These are phyloP conservation scores for Neonectria faginata DNA, from an alignment of 2,329 filamentous ascomycete species.

Conservation along the genomic window DNA sequence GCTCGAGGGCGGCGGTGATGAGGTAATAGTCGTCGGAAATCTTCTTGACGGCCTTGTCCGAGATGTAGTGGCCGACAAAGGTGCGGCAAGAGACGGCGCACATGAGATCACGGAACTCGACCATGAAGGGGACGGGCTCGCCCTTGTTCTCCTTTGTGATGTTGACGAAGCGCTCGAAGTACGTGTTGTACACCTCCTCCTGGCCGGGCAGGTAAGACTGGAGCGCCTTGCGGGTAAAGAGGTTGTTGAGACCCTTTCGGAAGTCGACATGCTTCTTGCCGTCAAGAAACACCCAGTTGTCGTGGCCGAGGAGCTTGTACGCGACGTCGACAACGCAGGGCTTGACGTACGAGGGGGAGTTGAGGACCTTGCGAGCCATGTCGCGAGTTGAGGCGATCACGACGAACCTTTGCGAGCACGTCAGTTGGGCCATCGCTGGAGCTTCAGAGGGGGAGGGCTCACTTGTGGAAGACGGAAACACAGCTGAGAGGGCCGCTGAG, in stretches of 20 bases:
- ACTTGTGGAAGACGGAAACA: conserved; percentile 99
- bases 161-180: conserved; percentile 83
- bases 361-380: conserved; percentile 96
- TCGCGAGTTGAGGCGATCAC: conserved; percentile 96
- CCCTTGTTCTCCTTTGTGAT: conserved; percentile 78
- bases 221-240: conserved; percentile 93
- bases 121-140: conserved; percentile 88
- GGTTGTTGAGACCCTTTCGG: conserved; percentile 92
- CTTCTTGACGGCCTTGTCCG: conserved; percentile 89
- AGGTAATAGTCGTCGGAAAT: conserved; percentile 97
- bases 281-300: conserved; percentile 98
- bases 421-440: conserved; percentile 23
- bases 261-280: conserved; percentile 96
- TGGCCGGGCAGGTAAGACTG: conserved; percentile 90
- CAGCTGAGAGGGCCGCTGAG: conserved; percentile 90
- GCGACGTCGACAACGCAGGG: conserved; percentile 96
- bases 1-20: conserved; percentile 93
- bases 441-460: conserved; percentile 49
- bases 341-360: conserved; percentile 91
- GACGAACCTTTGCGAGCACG: conserved; percentile 75
- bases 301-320: conserved; percentile 88
- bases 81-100: conserved; percentile 94
- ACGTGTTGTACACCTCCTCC: conserved; percentile 89
- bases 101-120: conserved; percentile 92
- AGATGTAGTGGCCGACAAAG: conserved; percentile 97